Evolutionary conservation across 2,329 filamentous ascomycete genomes (phyloP).

Genomic region (Chrysosporium keratinophilum): DNA sequence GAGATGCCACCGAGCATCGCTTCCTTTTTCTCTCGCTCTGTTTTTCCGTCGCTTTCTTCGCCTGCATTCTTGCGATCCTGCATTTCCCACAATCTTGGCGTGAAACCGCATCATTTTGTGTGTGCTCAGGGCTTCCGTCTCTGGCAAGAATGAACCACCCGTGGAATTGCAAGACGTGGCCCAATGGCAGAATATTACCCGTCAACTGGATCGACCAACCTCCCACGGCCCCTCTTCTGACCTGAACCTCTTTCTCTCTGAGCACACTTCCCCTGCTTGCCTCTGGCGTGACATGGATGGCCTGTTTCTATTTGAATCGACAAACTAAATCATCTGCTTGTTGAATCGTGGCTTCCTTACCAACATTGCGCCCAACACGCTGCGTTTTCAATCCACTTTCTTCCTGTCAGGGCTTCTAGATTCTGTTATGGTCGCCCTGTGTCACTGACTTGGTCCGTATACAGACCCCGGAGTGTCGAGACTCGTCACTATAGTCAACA

Average conservation of each 20-base stretch:
- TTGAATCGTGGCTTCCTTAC: constrained; percentile 1
- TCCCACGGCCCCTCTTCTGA: not conserved
- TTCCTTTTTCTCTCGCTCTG: not conserved
- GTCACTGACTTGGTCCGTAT: constrained; percentile 11
- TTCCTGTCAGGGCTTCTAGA: constrained; percentile 10
- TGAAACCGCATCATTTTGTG: constrained; percentile 9
- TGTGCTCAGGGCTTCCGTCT: constrained; percentile 2
- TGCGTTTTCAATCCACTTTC: constrained; percentile 2
- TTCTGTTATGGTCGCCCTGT: constrained; percentile 8
- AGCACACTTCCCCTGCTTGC: not conserved
- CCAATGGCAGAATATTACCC: constrained; percentile 29
- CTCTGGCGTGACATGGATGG: not conserved
- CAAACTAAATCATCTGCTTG: not conserved
- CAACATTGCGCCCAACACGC: constrained; percentile 7
- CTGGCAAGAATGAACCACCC: constrained; percentile 18
- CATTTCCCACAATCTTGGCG: constrained; percentile 7
- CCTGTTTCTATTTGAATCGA: constrained; percentile 5
- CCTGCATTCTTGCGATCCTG: constrained; percentile 1
- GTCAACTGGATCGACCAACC: constrained; percentile 26
- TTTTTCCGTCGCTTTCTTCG: not conserved
- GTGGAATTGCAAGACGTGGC: constrained; percentile 33
- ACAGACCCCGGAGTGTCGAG: constrained; percentile 13
- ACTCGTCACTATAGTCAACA: constrained; percentile 12
- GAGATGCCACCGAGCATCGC: constrained; percentile 6
- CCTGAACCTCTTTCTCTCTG: not conserved